phyloP scores from a whole-genome alignment of 352 stramenopile genomes.

The Phytopythium helicoides region DNA sequence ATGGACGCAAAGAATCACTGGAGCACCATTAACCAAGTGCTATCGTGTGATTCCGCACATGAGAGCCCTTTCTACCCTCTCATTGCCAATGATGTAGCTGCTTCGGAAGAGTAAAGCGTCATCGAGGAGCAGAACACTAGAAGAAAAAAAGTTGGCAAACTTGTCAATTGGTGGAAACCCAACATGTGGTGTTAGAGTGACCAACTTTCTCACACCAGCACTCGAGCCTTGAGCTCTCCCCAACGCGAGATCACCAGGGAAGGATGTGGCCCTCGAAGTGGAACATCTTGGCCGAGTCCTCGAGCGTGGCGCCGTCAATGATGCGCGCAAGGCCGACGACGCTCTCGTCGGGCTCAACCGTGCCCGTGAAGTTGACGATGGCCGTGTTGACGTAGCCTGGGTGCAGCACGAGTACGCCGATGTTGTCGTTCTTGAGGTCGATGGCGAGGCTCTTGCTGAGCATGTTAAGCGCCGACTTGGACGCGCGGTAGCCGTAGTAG shows the following conservation, averaged over 20 bases:
- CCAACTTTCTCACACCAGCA: too few relatives aligned
- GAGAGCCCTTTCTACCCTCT: not conserved
- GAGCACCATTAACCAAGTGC: not conserved
- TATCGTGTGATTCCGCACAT: not conserved
- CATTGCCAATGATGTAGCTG: not conserved
- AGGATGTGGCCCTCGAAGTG: conserved; percentile 50
- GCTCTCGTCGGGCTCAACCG: conserved; percentile 39
- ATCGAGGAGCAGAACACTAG: too few relatives aligned
- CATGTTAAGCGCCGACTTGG: conserved; percentile 82
- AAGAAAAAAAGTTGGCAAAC: too few relatives aligned
- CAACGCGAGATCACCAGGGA: conserved; percentile 58
- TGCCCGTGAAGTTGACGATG: conserved; percentile 47
- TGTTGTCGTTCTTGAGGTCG: conserved; percentile 51
- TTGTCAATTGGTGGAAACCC: too few relatives aligned
- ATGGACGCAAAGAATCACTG: not conserved
- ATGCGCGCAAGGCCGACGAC: conserved; percentile 48
- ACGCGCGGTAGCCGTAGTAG: conserved; percentile 75
- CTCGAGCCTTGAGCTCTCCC: too few relatives aligned
- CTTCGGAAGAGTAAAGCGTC: too few relatives aligned
- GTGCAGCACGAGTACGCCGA: conserved; percentile 56
- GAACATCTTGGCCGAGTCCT: conserved; percentile 49
- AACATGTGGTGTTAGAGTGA: too few relatives aligned
- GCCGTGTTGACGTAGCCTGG: conserved; percentile 63
- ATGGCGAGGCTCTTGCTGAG: conserved; percentile 51
- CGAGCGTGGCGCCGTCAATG: conserved; percentile 46